phyloP scores from a whole-genome alignment of 306 rosid genomes.

The Pyrus pyrifolia region DNA sequence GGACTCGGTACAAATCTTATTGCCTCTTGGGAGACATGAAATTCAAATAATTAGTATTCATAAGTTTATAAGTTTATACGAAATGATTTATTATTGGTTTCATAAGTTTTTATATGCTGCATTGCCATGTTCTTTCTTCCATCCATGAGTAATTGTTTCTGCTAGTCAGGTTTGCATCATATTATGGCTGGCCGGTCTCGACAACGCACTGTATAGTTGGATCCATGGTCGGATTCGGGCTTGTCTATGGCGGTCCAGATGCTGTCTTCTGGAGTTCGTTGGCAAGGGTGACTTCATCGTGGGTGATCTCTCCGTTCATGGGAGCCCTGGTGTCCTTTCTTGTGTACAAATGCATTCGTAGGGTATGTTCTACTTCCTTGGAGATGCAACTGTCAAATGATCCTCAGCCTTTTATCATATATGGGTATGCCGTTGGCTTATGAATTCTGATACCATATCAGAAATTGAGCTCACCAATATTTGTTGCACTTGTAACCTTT shows the following conservation, averaged over 20 bases:
- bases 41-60: background rate
- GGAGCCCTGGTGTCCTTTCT: slow-evolving; percentile 90
- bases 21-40: background rate
- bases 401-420: background rate
- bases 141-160: slow-evolving; percentile 4
- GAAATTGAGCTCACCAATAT: background rate
- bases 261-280: slow-evolving; percentile 97
- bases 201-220: slow-evolving; percentile 98
- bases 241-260: slow-evolving; percentile 76
- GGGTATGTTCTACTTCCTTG: slow-evolving; percentile 50
- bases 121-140: slow-evolving; percentile 1
- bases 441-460: background rate
- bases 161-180: slow-evolving; percentile 66
- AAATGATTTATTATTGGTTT: background rate
- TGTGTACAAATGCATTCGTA: slow-evolving; percentile 88
- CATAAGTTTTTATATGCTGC: background rate
- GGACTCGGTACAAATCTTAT: background rate
- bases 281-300: slow-evolving; percentile 83
- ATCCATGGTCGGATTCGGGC: slow-evolving; percentile 97
- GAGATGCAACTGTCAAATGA: slow-evolving; percentile 1
- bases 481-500: background rate
- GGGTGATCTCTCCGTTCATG: slow-evolving; percentile 84
- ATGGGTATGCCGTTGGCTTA: slow-evolving; percentile 4
- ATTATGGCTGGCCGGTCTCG: slow-evolving; percentile 93
- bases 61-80: too few relatives aligned